Percentiles rank a stretch among this genome's conserved stretches.
phyloP scores from a whole-genome alignment of 352 stramenopile species.

The Phytopythium montanum region DNA sequence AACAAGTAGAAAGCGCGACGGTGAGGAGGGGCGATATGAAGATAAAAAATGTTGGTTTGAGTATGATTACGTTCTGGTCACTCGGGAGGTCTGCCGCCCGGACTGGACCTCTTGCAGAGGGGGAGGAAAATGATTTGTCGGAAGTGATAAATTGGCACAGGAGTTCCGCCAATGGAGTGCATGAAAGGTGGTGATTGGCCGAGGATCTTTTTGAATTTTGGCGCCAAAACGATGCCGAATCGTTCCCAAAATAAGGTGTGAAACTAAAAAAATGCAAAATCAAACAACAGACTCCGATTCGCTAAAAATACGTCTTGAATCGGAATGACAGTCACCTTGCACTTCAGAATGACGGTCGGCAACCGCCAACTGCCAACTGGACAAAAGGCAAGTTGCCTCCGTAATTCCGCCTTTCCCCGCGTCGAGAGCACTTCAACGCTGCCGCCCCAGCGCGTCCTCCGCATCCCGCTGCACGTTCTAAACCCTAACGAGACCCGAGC shows the following conservation, averaged over 20 bases:
- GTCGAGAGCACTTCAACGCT: not conserved
- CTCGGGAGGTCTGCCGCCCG: not conserved
- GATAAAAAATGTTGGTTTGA: not conserved
- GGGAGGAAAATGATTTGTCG: constrained; percentile 11
- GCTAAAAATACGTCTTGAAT: not conserved
- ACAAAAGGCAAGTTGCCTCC: not conserved
- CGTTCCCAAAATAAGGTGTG: too few relatives aligned
- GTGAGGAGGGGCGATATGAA: not conserved
- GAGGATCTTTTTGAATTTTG: constrained; percentile 1
- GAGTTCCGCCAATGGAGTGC: constrained; percentile 3
- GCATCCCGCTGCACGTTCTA: not conserved
- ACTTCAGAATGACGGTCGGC: constrained; percentile 1
- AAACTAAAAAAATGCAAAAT: too few relatives aligned
- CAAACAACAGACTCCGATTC: not conserved
- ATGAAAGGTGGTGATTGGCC: not conserved
- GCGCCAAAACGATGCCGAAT: not conserved
- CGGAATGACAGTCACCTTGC: not conserved
- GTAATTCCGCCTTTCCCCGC: not conserved
- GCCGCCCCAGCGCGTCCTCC: not conserved
- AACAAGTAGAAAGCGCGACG: not conserved
- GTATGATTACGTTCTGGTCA: too few relatives aligned
- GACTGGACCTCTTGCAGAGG: not conserved
- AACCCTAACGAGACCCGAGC: not conserved
- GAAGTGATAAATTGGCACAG: constrained; percentile 6
- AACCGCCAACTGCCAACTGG: not conserved